Conservation (phyloP, 306 rosid species). For the Clitoria ternatea region DNA sequence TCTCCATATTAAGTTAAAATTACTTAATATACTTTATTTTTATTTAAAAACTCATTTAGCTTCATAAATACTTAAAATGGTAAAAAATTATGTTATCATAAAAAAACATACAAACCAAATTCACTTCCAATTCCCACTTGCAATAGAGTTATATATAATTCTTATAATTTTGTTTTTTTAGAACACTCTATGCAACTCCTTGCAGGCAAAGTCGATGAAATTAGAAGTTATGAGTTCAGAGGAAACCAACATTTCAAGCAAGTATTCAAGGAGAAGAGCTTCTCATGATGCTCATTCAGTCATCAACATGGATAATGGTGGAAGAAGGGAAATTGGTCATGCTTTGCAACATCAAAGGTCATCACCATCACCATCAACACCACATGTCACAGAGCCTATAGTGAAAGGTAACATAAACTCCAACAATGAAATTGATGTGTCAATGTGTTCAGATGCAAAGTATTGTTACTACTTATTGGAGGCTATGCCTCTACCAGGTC, state of each 20-base stretch:
- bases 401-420: conserved; percentile 6
- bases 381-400: not conserved
- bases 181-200: not conserved
- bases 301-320: conserved; percentile 27
- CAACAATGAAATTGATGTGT: conserved; percentile 18
- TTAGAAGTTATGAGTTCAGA: conserved; percentile 5
- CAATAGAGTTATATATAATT: not conserved
- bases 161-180: not conserved
- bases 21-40: not conserved
- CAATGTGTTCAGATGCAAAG: conserved; percentile 22
- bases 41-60: not conserved
- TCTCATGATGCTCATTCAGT: not conserved
- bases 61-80: not conserved
- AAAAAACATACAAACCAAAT: not conserved
- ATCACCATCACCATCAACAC: conserved; percentile 15
- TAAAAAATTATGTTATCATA: not conserved
- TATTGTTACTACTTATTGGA: conserved; percentile 47
- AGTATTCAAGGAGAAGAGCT: conserved; percentile 20
- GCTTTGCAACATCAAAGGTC: conserved; percentile 36
- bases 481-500: conserved; percentile 58
- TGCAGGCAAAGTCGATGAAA: not conserved
- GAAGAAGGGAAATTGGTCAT: conserved; percentile 31
- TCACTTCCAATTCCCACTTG: conserved; percentile 6
- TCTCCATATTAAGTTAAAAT: not conserved
- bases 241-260: not conserved